Conservation (phyloP, 768 basidiomycete genomes). For the Leccinum fibrillosum region DNA sequence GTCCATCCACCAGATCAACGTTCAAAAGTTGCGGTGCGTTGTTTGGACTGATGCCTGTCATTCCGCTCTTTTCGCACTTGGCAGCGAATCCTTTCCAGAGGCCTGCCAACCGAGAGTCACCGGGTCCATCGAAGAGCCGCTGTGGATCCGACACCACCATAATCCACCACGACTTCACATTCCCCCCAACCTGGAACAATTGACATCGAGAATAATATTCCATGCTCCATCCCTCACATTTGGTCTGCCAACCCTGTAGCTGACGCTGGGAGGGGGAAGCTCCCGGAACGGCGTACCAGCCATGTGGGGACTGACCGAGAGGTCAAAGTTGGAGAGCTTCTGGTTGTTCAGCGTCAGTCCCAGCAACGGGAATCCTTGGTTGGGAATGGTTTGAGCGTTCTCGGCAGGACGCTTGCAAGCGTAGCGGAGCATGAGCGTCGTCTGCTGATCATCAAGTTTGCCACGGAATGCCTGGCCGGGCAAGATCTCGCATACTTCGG, state of each 20-base stretch:
- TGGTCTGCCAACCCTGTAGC: conserved; percentile 46
- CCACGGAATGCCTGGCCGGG: conserved; percentile 58
- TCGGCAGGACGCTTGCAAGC: conserved; percentile 62
- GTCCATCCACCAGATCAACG: background rate
- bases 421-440: conserved; percentile 63
- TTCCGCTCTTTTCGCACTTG: conserved; percentile 60
- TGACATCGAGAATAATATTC: conserved; percentile 74
- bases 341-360: conserved; percentile 43
- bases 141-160: conserved; percentile 56
- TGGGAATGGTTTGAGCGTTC: conserved; percentile 57
- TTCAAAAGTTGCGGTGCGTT: conserved; percentile 38
- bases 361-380: conserved; percentile 54
- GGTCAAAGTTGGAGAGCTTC: conserved; percentile 52
- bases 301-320: conserved; percentile 58
- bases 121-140: conserved; percentile 36
- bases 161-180: conserved; percentile 60
- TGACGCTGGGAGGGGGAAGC: conserved; percentile 54
- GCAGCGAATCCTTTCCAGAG: conserved; percentile 51
- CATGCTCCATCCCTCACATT: conserved; percentile 61
- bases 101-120: conserved; percentile 25
- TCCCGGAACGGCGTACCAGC: conserved; percentile 61
- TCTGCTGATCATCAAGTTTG: conserved; percentile 58
- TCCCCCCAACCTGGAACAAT: conserved; percentile 55
- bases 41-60: conserved; percentile 53
- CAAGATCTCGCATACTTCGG: conserved; percentile 67